These are phyloP conservation scores for Ophiosphaerella herpotricha DNA, from an alignment of 2,329 filamentous ascomycete genomes.

Conservation along the genomic window DNA sequence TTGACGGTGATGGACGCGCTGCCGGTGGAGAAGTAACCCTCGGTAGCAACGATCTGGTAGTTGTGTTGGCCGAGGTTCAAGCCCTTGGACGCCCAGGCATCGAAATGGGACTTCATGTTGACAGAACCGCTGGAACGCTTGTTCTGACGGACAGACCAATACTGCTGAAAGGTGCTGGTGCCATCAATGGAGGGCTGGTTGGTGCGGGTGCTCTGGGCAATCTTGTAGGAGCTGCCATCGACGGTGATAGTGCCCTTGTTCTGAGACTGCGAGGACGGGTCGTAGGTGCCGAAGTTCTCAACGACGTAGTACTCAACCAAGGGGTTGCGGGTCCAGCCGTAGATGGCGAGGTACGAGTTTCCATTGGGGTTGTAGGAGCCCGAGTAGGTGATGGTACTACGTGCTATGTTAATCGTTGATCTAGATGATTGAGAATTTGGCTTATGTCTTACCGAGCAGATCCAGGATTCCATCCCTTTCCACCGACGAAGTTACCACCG, in stretches of 20 bases:
- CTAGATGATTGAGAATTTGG: not conserved
- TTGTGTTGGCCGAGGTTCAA: conserved; percentile 38
- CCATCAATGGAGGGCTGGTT: conserved; percentile 57
- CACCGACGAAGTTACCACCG: conserved; percentile 61
- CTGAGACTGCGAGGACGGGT: conserved; percentile 52
- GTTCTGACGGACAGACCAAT: conserved; percentile 49
- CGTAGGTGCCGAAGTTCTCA: conserved; percentile 60
- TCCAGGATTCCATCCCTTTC: conserved; percentile 64
- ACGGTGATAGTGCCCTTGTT: conserved; percentile 38
- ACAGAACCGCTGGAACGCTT: conserved; percentile 39
- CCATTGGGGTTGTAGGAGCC: conserved; percentile 41
- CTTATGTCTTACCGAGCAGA: conserved; percentile 50
- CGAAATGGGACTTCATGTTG: conserved; percentile 41
- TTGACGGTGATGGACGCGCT: conserved; percentile 55
- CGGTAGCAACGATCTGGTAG: conserved; percentile 57
- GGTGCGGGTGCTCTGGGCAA: conserved; percentile 33
- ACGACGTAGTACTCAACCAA: conserved; percentile 58
- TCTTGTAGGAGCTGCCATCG: conserved; percentile 40
- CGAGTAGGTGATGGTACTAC: conserved; percentile 41
- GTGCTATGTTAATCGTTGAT: conserved; percentile 1
- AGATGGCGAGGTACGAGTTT: conserved; percentile 58
- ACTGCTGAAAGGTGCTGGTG: conserved; percentile 58
- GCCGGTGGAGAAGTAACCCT: conserved; percentile 59
- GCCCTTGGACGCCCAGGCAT: conserved; percentile 40
- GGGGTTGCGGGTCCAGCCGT: conserved; percentile 61